phyloP scores from a whole-genome alignment of 2,329 filamentous ascomycete genomes.

The Rutstroemia sp. region DNA sequence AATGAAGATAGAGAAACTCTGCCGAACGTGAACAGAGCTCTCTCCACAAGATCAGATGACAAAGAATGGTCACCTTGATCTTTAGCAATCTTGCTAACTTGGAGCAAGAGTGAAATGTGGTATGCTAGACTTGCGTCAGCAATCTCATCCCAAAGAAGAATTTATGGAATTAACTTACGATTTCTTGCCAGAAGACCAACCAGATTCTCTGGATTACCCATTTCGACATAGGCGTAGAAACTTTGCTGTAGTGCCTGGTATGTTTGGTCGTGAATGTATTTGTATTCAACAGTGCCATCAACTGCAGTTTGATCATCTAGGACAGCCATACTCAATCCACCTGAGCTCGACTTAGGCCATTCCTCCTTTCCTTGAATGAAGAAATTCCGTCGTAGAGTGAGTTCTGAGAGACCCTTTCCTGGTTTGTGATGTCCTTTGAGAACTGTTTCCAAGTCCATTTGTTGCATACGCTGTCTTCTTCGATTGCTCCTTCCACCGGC shows the following conservation, averaged over 20 bases:
- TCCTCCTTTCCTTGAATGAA: slow-evolving; percentile 66
- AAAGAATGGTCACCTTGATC: slow-evolving; percentile 84
- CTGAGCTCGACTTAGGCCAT: slow-evolving; percentile 63
- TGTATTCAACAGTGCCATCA: slow-evolving; percentile 63
- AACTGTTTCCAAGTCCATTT: slow-evolving; percentile 34
- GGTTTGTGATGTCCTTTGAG: slow-evolving; percentile 37
- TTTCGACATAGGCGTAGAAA: slow-evolving; percentile 76
- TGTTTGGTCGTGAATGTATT: slow-evolving; percentile 63
- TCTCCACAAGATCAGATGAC: slow-evolving; percentile 79
- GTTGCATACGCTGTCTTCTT: slow-evolving; percentile 35
- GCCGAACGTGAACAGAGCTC: slow-evolving; percentile 90
- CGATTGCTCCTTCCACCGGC: slow-evolving; percentile 31
- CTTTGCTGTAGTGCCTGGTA: slow-evolving; percentile 70
- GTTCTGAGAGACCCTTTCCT: slow-evolving; percentile 49
- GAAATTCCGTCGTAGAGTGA: slow-evolving; percentile 55
- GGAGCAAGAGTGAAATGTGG: slow-evolving; percentile 87
- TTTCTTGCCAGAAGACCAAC: slow-evolving; percentile 66
- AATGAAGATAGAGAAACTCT: slow-evolving; percentile 80
- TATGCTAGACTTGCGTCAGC: slow-evolving; percentile 49
- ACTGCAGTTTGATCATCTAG: slow-evolving; percentile 33
- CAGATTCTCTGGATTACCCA: slow-evolving; percentile 75
- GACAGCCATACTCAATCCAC: slow-evolving; percentile 76
- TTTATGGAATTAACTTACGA: slow-evolving; percentile 34
- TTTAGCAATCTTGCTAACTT: slow-evolving; percentile 86
- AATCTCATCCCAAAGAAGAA: not conserved